Evolutionary conservation across 306 rosid genomes (phyloP), one percentile per base, ranked within the genome.

Genomic region (Delonix regia): DNA sequence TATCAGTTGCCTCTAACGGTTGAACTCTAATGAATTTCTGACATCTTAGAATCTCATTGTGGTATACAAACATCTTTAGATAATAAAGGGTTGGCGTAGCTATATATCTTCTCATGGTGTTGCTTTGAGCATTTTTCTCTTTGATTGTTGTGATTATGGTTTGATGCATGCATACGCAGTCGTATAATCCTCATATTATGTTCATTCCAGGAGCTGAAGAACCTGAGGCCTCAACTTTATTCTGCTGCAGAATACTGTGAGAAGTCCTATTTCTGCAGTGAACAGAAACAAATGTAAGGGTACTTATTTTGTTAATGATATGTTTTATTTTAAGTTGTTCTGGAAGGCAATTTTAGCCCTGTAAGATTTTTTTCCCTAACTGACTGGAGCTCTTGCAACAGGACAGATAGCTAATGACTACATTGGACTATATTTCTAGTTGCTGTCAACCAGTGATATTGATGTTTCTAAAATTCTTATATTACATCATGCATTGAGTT

Each of bases 241-340:
- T 93, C 98, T 72, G 99, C 99, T 55, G 96, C 99, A 24, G 99
- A 95, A 67, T 95, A 95, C 79, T 95, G 98, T 77, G 99, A 93
- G 74, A 95, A 93, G 72, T 91, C 98, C 22, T 95, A 86, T 83
- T 93, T 93, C 47, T 88, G 88, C 49, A 93, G 96, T 21, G 99
- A 95, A 77, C 98, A 93, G 87, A 93, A 95, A 74, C 96, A 95
- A 79, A 91, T 95, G 98, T 92, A 88, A 86, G 95, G 28, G 71
- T 65, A 64, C 63, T 71, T 51, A 0, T 66, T 78, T 47, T 74
- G 22, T 53, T 38, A 42, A 55, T 30, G 16, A n/a, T 9, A 4
- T 6, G 24, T 19, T 71, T 52, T 34, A 2, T 24, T n/a, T 57
- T 7, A 67, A 45, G 53, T 60, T 67, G 74, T 67, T 62, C n/a